A percentile compares a stretch with the other conserved stretches of the same genome.
Evolutionary conservation across 768 basidiomycete genomes (phyloP).

Genomic region (Cyathus striatus): DNA sequence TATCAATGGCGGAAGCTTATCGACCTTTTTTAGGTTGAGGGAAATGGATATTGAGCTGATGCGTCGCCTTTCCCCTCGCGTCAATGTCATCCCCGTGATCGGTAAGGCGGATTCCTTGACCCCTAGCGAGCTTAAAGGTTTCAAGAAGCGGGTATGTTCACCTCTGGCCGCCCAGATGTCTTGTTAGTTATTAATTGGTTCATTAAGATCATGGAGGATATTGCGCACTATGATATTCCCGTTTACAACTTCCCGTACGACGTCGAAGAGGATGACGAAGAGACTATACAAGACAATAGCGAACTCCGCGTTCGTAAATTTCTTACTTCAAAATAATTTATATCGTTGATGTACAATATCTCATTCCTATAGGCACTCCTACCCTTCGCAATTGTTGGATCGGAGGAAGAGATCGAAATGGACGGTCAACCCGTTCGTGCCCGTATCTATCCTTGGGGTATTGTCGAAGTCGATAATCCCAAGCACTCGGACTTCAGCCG

Average conservation of each 20-base stretch:
- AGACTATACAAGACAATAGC: constrained; percentile 95
- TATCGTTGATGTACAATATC: constrained; percentile 5
- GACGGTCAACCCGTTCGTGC: constrained; percentile 90
- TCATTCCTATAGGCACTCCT: constrained; percentile 63
- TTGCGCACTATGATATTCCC: constrained; percentile 96
- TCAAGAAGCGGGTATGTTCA: constrained; percentile 81
- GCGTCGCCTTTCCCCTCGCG: constrained; percentile 94
- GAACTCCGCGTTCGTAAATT: constrained; percentile 73
- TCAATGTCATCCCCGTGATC: constrained; percentile 97
- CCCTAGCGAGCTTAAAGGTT: constrained; percentile 85
- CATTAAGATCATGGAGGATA: constrained; percentile 95
- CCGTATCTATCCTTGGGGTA: constrained; percentile 96
- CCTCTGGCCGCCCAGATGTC: too few relatives aligned
- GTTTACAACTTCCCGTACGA: constrained; percentile 99
- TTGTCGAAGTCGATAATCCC: constrained; percentile 99
- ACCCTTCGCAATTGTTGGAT: constrained; percentile 96
- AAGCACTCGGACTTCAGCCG: constrained; percentile 98
- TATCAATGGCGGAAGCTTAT: not conserved
- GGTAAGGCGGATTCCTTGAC: constrained; percentile 97
- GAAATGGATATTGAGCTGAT: constrained; percentile 99
- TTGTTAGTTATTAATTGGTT: too few relatives aligned
- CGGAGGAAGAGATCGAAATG: constrained; percentile 93
- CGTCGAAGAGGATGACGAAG: constrained; percentile 98
- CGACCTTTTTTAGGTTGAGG: constrained; percentile 50
- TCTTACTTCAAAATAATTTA: not conserved